Evolutionary conservation across 164 flowering plant species (phyloP), one percentile per base, ranked within the genome.

Genomic region (Macadamia tetraphylla): DNA sequence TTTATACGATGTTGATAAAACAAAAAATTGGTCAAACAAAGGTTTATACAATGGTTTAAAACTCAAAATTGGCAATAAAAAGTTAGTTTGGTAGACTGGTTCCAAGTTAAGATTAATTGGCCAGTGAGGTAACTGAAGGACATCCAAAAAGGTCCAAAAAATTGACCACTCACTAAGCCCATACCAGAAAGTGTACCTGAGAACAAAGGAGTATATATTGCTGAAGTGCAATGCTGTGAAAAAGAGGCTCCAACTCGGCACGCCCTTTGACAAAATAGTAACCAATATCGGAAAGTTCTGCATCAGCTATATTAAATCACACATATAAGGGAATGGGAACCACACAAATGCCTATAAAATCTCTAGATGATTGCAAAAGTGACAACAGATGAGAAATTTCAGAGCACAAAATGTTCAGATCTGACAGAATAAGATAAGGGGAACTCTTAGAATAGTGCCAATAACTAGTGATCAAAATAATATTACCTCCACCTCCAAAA

Each of bases 201-300:
- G 91, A 78, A 71, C 99, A 94, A 14, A 94, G 67, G 67, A 94
- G 88, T 58, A 92, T 68, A 75, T 90, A 92, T 62, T 83, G 89
- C 79, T 92, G 97, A 82, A 92, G 79, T 0, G 82, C 93, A 42
- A 80, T 43, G 79, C 80, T 82, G 70, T 89, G 77, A 67, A 92
- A 88, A 44, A 90, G 77, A 70, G 97, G 91, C 9, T 72, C 88
- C 53, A 65, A 68, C 69, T 78, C 79, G 9, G 65, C 51, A 17
- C 18, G 69, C 11, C 58, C 62, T 56, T 79, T 64, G 66, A 81
- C 75, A 74, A 83, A 84, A 52, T 76, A 66, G 58, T 60, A 75
- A 58, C 88, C 92, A 75, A 75, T 74, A 66, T 70, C 71, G 57
- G 79, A 71, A 62, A 70, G 55, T 29, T 70, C 74, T 55, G 72